phyloP scores from a whole-genome alignment of 768 basidiomycete species.

The Hypsizygus marmoreus region DNA sequence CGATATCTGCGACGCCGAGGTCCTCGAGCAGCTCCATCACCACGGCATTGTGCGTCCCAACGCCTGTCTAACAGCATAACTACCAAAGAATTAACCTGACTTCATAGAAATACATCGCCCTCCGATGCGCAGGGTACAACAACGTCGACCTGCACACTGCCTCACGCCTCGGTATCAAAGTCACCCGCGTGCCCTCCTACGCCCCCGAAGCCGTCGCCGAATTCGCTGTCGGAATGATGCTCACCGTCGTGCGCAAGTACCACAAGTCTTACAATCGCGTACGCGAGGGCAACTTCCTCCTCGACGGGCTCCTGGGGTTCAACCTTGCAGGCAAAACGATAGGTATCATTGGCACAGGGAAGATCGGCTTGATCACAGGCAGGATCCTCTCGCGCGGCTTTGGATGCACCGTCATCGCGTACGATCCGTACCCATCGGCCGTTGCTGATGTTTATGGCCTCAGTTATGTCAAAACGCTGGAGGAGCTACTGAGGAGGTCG shows the following conservation, averaged over 20 bases:
- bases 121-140: slow-evolving; percentile 46
- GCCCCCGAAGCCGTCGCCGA: slow-evolving; percentile 47
- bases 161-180: slow-evolving; percentile 32
- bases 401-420: slow-evolving; percentile 38
- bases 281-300: slow-evolving; percentile 46
- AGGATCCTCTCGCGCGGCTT: slow-evolving; percentile 43
- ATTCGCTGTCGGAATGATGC: slow-evolving; percentile 47
- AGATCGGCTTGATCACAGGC: slow-evolving; percentile 44
- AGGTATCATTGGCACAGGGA: slow-evolving; percentile 46
- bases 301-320: slow-evolving; percentile 44
- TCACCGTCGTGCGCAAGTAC: slow-evolving; percentile 47
- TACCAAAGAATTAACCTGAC: background rate
- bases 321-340: slow-evolving; percentile 43
- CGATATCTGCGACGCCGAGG: slow-evolving; percentile 37
- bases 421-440: slow-evolving; percentile 38
- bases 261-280: slow-evolving; percentile 49
- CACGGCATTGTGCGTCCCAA: slow-evolving; percentile 38
- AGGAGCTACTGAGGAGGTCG: slow-evolving; percentile 34
- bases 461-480: slow-evolving; percentile 36
- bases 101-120: slow-evolving; percentile 39
- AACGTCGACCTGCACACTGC: slow-evolving; percentile 41
- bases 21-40: slow-evolving; percentile 31
- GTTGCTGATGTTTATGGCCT: slow-evolving; percentile 38
- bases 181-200: slow-evolving; percentile 44
- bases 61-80: background rate